Evolutionary conservation across 169 alveolate genomes (phyloP), one percentile per base, ranked within the genome.

Genomic region (Toxoplasma gondii): DNA sequence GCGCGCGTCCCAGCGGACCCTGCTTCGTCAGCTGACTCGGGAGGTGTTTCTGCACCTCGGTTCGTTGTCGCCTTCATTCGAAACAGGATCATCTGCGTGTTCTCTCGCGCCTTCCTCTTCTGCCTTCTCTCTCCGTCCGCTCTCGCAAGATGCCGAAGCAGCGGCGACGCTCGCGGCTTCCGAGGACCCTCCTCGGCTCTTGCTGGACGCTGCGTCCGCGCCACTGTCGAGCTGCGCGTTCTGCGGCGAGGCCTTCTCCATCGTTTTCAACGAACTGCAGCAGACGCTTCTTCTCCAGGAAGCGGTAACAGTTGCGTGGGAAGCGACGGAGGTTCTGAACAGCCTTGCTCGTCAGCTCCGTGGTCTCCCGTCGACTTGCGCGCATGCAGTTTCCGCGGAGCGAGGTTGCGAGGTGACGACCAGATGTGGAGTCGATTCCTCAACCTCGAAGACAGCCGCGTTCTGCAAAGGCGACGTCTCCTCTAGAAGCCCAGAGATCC

Each of bases 221-320:
- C n/a, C 84, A 12, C 43, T 34, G 27, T 22, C 84, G 84, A 17
- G 12, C 22, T 74, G 84, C 43, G 39, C 45, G 27, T 74, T 74
- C 43, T 74, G 84, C 43, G 84, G 84, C 38, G 39, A 36, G 49
- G 27, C 45, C 44, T 74, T 74, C 19, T 4, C 84, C 17, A 17
- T 74, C 2, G 44, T 74, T 44, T 74, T 34, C 84, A 36, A 74
- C 43, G 84, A 74, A 74, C 45, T 34, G n/a, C 84, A 74, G 84
- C 84, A 74, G 44, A 74, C 84, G 49, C 39, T 74, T 16, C 43
- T 31, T 17, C 43, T n/a, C 45, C 84, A 12, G 44, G 84, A 24
- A 41, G 84, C 43, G 49, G 84, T 74, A 44, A n/a, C 43, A 9
- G 84, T 36, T 24, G 84, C 84, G 22, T 74, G 84, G 84, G 84